Conservation (phyloP, 257 asterid genomes). For the Solanum pinnatisectum region DNA sequence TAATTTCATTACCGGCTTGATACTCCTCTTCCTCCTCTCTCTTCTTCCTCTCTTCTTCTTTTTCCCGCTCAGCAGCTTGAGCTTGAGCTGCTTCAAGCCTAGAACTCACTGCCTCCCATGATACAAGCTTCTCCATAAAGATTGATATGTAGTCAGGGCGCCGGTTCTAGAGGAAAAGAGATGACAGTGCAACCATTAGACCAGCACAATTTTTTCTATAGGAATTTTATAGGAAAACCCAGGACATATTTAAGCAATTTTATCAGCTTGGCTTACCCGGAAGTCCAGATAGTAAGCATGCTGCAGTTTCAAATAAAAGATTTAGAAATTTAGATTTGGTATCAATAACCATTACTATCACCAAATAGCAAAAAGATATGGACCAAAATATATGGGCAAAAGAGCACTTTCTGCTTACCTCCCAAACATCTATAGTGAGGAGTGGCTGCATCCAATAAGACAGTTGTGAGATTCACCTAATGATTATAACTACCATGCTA, state of each 20-base stretch:
- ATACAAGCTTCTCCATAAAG: constrained; percentile 85
- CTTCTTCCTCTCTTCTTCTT: constrained; percentile 30
- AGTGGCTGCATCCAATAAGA: constrained; percentile 64
- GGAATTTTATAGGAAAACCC: background rate
- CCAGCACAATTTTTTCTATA: background rate
- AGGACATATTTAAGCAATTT: background rate
- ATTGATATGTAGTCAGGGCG: constrained; percentile 71
- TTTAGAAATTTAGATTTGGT: background rate
- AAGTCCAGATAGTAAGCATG: constrained; percentile 93
- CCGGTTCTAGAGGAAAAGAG: constrained; percentile 41
- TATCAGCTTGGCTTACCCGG: constrained; percentile 40
- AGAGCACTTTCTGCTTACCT: constrained; percentile 37
- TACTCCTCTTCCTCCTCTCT: constrained; percentile 27
- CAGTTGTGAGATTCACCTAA: background rate
- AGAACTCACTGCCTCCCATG: constrained; percentile 81
- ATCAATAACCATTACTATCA: background rate
- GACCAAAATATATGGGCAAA: background rate
- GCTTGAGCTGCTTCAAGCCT: constrained; percentile 84
- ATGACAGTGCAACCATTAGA: background rate
- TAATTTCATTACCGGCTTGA: constrained; percentile 10
- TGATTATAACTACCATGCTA: background rate
- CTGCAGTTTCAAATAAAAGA: constrained; percentile 24
- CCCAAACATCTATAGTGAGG: constrained; percentile 94
- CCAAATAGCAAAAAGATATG: background rate
- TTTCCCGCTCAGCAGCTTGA: constrained; percentile 48